Evolutionary conservation across 257 asterid genomes (phyloP), one percentile per base, ranked within the genome.

Genomic region (Asclepias syriaca): DNA sequence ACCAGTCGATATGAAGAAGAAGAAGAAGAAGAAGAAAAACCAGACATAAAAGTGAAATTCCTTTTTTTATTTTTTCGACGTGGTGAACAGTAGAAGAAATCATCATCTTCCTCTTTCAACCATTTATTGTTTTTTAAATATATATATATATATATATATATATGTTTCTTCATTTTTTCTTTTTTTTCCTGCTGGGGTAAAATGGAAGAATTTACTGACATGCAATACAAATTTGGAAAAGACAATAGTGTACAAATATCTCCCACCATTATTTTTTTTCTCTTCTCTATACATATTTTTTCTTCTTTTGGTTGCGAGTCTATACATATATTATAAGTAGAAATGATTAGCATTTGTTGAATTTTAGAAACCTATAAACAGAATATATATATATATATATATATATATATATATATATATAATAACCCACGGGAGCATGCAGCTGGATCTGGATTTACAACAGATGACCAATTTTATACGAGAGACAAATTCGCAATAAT

Each of bases 201-300:
- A 64, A 37, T 19, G 68, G 21, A 37, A 64, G 68, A 64, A 64
- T 64, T 64, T 37, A 64, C 68, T 64, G 68, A 64, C 68, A 64
- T 34, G 27, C 68, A 64, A 16, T 37, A 18, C 68, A 64, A 64
- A 64, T 64, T 13, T 37, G 50, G 68, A 64, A 64, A 64, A 37
- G 68, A 64, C 68, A 64, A 37, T 64, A 18, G 29, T 64, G 68
- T 16, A 16, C 68, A 37, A 18, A 37, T 49, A 49, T 2, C 40
- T 0, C 50, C 8, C 3, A 0, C 34, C 21, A 14, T 29, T 29
- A 1, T 6, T 14, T 8, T 29, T 16, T 34, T 1, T 16, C 14
- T 18, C 0, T 34, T 14, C 8, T 29, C 1, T 13, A 48, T 16
- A 18, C 19, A 29, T 18, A 53, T 54, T 54, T 60, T 60, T 64